These are phyloP conservation scores for Hordeum pubiflorum DNA, from an alignment of 202 grass and related monocot genomes.

Conservation along the genomic window DNA sequence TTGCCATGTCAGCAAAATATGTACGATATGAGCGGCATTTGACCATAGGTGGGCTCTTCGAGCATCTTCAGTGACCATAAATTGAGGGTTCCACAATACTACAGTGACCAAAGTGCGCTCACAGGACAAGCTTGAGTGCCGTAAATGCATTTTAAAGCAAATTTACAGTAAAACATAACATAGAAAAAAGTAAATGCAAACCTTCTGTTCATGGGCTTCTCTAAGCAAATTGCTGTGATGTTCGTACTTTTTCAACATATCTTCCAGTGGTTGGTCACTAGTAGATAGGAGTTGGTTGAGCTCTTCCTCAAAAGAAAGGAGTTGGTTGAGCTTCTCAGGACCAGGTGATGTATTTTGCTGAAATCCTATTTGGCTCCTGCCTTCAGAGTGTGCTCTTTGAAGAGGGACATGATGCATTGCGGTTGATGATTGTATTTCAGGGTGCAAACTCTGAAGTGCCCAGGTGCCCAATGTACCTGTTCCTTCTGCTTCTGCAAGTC, in stretches of 20 bases:
- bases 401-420: background rate
- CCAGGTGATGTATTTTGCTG: constrained; percentile 1
- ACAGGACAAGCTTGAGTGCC: background rate
- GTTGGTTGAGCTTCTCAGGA: constrained; percentile 23
- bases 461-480: background rate
- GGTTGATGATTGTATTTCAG: background rate
- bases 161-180: background rate
- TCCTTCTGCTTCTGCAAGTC: background rate
- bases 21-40: too few relatives aligned
- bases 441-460: background rate
- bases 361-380: constrained; percentile 12
- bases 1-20: too few relatives aligned
- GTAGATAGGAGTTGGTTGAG: background rate
- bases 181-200: constrained; percentile 16
- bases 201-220: constrained; percentile 43
- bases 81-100: background rate
- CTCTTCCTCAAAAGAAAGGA: constrained; percentile 12
- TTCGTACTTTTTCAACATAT: constrained; percentile 42
- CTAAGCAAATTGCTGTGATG: background rate
- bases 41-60: too few relatives aligned
- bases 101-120: background rate
- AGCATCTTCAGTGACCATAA: background rate
- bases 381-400: constrained; percentile 26
- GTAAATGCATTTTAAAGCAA: background rate
- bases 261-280: constrained; percentile 35